Evolutionary conservation across 805 yeast species (phyloP).

Genomic region (Vanderwaltozyma tropicalis): DNA sequence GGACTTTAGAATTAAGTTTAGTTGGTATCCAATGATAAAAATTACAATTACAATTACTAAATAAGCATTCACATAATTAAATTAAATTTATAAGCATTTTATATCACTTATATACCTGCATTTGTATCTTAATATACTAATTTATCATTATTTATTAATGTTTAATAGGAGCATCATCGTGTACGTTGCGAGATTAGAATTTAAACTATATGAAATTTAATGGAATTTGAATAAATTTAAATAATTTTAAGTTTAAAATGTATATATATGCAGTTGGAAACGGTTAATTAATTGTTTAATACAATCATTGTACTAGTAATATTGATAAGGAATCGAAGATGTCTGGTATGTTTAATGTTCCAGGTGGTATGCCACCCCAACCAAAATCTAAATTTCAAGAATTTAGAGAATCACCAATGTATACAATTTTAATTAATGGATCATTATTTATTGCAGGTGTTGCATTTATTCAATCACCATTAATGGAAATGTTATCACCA

Average conservation of each 20-base stretch:
- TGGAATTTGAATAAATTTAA: no score
- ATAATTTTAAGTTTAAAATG: no score
- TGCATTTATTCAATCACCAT: slow-evolving; percentile 63
- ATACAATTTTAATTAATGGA: slow-evolving; percentile 53
- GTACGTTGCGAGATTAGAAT: no score
- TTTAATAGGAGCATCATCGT: no score
- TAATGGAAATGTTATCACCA: slow-evolving; percentile 76
- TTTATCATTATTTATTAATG: no score
- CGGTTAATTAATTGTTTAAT: no score
- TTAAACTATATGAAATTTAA: no score
- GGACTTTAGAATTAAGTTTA: slow-evolving; percentile 91
- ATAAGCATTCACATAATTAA: no score
- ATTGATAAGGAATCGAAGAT: background rate
- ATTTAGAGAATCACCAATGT: slow-evolving; percentile 53
- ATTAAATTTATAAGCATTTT: background rate
- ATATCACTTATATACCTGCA: background rate
- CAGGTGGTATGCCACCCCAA: slow-evolving; percentile 14
- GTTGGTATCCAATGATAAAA: slow-evolving; percentile 52
- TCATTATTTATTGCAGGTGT: slow-evolving; percentile 64
- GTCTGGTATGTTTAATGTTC: slow-evolving; percentile 22
- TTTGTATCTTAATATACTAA: no score
- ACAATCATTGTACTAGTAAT: no score
- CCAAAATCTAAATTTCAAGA: slow-evolving; percentile 34
- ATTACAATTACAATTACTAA: background rate
- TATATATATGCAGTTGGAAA: no score